Base-by-base conservation (phyloP, 305 asterid species). In the Fraxinus albicans region DNA sequence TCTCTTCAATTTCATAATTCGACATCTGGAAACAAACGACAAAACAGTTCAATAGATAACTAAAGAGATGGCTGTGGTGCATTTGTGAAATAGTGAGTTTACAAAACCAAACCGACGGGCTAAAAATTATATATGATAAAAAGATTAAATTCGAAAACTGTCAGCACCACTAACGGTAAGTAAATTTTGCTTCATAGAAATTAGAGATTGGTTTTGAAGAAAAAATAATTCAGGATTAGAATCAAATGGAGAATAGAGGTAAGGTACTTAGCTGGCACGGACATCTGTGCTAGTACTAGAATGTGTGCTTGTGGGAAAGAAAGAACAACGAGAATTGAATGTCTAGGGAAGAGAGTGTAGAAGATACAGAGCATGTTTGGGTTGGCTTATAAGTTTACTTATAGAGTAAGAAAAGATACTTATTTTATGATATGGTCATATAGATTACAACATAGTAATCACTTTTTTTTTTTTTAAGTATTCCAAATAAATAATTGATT, bases 1-100 rank as follows among this genome's bases (percentile, higher is more conserved):
- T 84, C 63, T 83, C 90, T 77, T 89, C 90, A 79, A 82, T 82
- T 82, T 84, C 91, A 33, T 86, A 87, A 60, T 80, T 84, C 77
- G 91, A 82, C 91, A 86, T 88, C 89, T 88, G 72, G 65, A 29
- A n/a, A 70, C 60, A 55, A 36, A 73, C 36, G 79, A 38, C 60
- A 47, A 6, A 8, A 35, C n/a, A 12, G 29, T 55, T 50, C 17
- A 79, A 19, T 38, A 72, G 36, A 33, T 33, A 33, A 33, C 23
- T 72, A 72, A 31, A 17, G n/a, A 25, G 76, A 72, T 72, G 76
- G 36, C 36, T 13, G 21, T 4, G 40, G 76, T 6, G 44, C 76
- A 72, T 5, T 33, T 72, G 42, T 72, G 10, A 31, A 17, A 34
- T 13, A 2, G 47, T 8, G 6, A 0, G 44, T 13, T 69, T 15